phyloP scores from a whole-genome alignment of 2,329 filamentous ascomycete genomes.

The Huntiella abstrusa region DNA sequence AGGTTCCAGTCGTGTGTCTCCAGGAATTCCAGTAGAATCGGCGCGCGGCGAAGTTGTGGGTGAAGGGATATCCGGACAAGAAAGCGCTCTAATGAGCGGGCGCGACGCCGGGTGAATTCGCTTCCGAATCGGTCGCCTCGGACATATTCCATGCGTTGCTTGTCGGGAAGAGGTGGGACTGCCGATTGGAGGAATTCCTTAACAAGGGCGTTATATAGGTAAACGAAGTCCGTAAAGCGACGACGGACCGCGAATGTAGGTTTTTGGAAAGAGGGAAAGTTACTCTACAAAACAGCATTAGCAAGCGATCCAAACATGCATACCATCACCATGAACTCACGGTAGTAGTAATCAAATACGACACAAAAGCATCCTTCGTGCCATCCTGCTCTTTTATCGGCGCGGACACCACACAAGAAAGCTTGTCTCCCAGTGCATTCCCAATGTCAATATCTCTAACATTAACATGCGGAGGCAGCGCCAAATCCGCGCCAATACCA shows the following conservation, averaged over 20 bases:
- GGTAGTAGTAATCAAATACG: constrained; percentile 81
- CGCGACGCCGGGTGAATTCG: constrained; percentile 78
- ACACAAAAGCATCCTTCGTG: constrained; percentile 90
- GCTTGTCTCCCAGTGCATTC: constrained; percentile 25
- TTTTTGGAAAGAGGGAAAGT: constrained; percentile 83
- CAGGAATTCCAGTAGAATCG: constrained; percentile 73
- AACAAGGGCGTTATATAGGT: constrained; percentile 76
- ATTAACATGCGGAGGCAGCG: neutral
- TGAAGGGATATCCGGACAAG: constrained; percentile 72
- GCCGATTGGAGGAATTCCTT: constrained; percentile 82
- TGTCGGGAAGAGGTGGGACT: constrained; percentile 86
- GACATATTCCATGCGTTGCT: constrained; percentile 98
- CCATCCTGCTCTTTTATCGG: constrained; percentile 92
- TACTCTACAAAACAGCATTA: constrained; percentile 40
- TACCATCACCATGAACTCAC: constrained; percentile 27
- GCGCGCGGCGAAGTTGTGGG: constrained; percentile 66
- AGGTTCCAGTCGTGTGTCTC: constrained; percentile 94
- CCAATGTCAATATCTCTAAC: constrained; percentile 9
- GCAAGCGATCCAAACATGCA: neutral
- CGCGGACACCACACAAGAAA: constrained; percentile 67
- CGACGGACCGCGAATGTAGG: constrained; percentile 62
- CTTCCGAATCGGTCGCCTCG: constrained; percentile 85
- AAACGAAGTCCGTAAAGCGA: constrained; percentile 95
- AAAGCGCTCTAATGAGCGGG: constrained; percentile 82
- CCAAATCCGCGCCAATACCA: neutral